Evolutionary conservation across 2,329 filamentous ascomycete species (phyloP).

Genomic region (Pestalotiopsis sp.): DNA sequence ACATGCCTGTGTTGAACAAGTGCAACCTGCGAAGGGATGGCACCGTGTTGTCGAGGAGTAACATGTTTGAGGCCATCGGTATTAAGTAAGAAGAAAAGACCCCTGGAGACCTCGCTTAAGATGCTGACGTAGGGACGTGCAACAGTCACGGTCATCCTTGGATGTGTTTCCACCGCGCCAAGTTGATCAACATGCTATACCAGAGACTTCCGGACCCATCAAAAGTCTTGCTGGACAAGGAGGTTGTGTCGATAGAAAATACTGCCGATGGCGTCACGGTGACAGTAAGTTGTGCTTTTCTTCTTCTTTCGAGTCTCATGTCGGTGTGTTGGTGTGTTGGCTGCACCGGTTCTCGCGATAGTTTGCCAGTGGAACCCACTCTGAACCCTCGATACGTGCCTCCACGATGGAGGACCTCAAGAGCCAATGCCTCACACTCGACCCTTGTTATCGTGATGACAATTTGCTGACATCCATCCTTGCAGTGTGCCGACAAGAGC

Average conservation of each 20-base stretch:
- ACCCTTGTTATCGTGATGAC: constrained; percentile 21
- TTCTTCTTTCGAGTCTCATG: constrained; percentile 15
- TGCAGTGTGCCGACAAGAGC: constrained; percentile 34
- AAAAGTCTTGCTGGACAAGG: constrained; percentile 15
- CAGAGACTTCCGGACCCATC: constrained; percentile 19
- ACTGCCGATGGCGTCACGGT: constrained; percentile 14
- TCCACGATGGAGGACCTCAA: background rate
- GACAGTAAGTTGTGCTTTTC: background rate
- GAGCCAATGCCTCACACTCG: background rate
- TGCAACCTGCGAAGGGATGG: constrained; percentile 14
- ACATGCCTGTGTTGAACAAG: constrained; percentile 16
- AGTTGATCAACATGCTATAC: constrained; percentile 24
- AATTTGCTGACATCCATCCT: constrained; percentile 26
- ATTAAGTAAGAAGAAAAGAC: constrained; percentile 13
- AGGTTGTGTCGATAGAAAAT: constrained; percentile 14
- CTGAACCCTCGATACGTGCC: background rate
- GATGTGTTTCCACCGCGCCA: constrained; percentile 24
- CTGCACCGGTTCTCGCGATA: background rate
- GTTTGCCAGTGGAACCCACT: background rate
- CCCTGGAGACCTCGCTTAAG: constrained; percentile 10
- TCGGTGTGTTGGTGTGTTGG: constrained; percentile 15
- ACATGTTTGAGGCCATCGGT: constrained; percentile 17
- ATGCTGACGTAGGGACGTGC: constrained; percentile 1
- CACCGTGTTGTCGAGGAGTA: constrained; percentile 15
- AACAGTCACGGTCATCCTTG: constrained; percentile 27